Conservation (phyloP, 176 grass and related monocot genomes). For the Canna indica region DNA sequence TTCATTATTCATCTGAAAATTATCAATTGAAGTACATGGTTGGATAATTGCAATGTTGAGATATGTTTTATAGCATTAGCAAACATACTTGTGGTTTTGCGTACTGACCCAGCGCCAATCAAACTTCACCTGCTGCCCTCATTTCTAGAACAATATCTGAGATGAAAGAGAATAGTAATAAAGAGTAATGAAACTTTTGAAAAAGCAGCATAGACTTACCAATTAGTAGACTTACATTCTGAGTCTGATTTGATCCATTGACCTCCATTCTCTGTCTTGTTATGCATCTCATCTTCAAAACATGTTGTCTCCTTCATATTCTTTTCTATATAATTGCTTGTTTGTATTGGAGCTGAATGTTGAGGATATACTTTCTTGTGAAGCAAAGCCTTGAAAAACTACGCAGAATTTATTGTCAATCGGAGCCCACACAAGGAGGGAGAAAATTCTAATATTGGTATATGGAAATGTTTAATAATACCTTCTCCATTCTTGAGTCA, state of each 20-base stretch:
- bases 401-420: neutral
- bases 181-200: constrained; percentile 1
- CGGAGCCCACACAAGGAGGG: neutral
- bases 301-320: constrained; percentile 37
- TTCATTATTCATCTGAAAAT: too few species aligned
- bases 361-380: constrained; percentile 81
- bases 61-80: neutral
- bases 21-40: too few species aligned
- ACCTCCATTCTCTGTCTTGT: constrained; percentile 36
- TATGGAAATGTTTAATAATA: too few species aligned
- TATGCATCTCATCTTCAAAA: constrained; percentile 28
- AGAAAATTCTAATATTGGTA: neutral
- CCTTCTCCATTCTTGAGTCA: constrained; percentile 84
- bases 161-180: neutral
- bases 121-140: constrained; percentile 20
- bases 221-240: constrained; percentile 51
- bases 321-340: constrained; percentile 38
- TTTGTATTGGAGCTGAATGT: constrained; percentile 23
- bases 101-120: neutral
- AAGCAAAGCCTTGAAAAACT: constrained; percentile 65
- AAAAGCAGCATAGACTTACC: neutral
- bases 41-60: neutral
- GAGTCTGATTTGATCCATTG: constrained; percentile 95
- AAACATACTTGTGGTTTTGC: neutral
- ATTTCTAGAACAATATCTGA: constrained; percentile 86